Percentiles rank a stretch among this genome's conserved stretches.
Evolutionary conservation across 225 moss, liverwort and hornwort species (phyloP).

Genomic region (Marchantia polymorpha): DNA sequence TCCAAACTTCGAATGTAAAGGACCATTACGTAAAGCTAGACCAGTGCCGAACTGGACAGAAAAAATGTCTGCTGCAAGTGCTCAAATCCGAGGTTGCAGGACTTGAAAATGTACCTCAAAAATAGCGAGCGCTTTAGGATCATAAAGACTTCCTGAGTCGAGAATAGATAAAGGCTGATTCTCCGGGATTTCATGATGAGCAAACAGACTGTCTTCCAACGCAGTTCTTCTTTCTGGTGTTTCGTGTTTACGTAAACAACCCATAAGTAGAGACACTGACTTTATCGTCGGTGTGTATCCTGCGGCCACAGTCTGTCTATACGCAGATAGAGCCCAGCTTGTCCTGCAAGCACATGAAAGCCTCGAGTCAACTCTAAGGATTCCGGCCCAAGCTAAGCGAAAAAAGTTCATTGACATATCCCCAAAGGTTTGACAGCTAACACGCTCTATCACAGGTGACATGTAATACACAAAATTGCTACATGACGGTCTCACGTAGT

Average conservation of each 20-base stretch:
- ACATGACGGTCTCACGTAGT: no score
- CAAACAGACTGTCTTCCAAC: slow-evolving; percentile 48
- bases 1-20: no score
- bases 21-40: no score
- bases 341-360: slow-evolving; percentile 47
- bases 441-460: no score
- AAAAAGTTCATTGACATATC: no score
- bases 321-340: slow-evolving; percentile 85
- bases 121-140: slow-evolving; percentile 76
- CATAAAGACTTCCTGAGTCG: slow-evolving; percentile 75
- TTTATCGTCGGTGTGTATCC: slow-evolving; percentile 71
- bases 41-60: no score
- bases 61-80: no score
- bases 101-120: slow-evolving; percentile 51
- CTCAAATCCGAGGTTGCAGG: no score
- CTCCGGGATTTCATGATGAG: slow-evolving; percentile 50
- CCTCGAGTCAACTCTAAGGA: no score
- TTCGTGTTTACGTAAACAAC: slow-evolving; percentile 91
- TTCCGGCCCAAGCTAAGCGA: no score
- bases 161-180: slow-evolving; percentile 33
- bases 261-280: slow-evolving; percentile 72
- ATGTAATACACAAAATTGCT: no score
- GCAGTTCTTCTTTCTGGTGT: slow-evolving; percentile 19
- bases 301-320: slow-evolving; percentile 75
- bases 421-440: no score